These are phyloP conservation scores for Macrophomina phaseolina DNA, from an alignment of 2,329 filamentous ascomycete species.

Conservation along the genomic window DNA sequence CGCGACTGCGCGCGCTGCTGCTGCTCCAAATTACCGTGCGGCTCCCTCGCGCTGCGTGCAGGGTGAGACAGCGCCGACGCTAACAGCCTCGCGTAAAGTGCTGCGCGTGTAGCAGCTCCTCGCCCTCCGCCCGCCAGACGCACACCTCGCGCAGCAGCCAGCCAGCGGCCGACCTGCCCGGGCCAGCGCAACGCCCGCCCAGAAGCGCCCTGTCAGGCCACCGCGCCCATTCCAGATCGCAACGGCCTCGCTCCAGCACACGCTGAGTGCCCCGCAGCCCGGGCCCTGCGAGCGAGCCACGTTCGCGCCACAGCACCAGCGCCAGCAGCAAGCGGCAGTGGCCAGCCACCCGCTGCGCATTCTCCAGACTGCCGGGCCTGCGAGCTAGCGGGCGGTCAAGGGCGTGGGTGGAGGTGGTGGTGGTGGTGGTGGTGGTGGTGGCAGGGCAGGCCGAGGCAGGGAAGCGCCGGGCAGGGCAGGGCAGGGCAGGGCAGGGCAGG, in stretches of 20 bases:
- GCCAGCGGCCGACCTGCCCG: constrained; percentile 11
- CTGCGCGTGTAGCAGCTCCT: not conserved
- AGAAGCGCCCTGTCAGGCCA: constrained; percentile 3
- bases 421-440: not conserved
- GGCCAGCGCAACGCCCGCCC: not conserved
- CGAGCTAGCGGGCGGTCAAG: not conserved
- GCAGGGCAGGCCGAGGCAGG: too few species aligned
- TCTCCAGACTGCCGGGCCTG: constrained; percentile 19
- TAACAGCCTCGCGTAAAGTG: constrained; percentile 17
- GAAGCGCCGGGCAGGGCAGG: too few species aligned
- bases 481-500: too few species aligned
- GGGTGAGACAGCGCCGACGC: constrained; percentile 22
- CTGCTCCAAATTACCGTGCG: constrained; percentile 5
- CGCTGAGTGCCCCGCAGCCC: not conserved
- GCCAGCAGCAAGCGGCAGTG: not conserved
- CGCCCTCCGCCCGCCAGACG: not conserved
- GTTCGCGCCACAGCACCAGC: constrained; percentile 19
- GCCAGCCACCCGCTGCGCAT: constrained; percentile 18
- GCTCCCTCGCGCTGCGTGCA: constrained; percentile 15
- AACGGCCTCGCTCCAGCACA: not conserved
- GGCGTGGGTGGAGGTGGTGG: too few species aligned
- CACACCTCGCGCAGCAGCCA: too few species aligned
- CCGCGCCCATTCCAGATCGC: not conserved
- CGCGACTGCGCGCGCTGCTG: not conserved
- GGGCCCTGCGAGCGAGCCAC: constrained; percentile 6